Evolutionary conservation across 2,329 filamentous ascomycete genomes (phyloP).

Genomic region (Fusarium pininemorale): DNA sequence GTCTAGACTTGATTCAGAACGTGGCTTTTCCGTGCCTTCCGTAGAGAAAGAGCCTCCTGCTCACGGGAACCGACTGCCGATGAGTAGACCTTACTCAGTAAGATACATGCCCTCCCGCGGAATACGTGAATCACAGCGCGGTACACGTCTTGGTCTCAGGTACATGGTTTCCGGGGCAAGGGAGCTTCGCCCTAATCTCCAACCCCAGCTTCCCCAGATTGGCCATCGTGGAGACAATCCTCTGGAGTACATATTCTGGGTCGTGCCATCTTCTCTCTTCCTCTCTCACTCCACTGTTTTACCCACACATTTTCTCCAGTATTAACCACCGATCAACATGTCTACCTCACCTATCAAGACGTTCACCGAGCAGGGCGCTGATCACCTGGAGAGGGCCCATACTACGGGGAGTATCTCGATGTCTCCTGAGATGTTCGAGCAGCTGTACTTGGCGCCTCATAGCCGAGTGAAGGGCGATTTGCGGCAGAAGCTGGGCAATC

Average conservation of each 20-base stretch:
- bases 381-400: not conserved
- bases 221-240: not conserved
- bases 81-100: accelerated
- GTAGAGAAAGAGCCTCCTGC: not conserved
- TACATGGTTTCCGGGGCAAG: not conserved
- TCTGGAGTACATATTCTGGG: not conserved
- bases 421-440: not conserved
- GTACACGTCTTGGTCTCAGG: not conserved
- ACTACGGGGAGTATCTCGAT: not conserved
- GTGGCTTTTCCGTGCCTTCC: not conserved
- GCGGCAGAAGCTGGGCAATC: not conserved
- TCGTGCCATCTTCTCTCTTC: not conserved
- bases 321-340: not conserved
- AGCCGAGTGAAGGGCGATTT: not conserved
- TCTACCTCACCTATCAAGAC: not conserved
- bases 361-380: not conserved
- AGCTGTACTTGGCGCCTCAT: not conserved
- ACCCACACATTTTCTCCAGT: not conserved
- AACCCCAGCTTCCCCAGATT: not conserved
- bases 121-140: not conserved
- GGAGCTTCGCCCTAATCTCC: not conserved
- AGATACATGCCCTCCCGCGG: not conserved
- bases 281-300: not conserved
- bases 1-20: not conserved
- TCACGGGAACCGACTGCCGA: not conserved